These are phyloP conservation scores for Linnemannia schmuckeri DNA, from an alignment of 192 early-diverging fungal genomes.

Conservation along the genomic window DNA sequence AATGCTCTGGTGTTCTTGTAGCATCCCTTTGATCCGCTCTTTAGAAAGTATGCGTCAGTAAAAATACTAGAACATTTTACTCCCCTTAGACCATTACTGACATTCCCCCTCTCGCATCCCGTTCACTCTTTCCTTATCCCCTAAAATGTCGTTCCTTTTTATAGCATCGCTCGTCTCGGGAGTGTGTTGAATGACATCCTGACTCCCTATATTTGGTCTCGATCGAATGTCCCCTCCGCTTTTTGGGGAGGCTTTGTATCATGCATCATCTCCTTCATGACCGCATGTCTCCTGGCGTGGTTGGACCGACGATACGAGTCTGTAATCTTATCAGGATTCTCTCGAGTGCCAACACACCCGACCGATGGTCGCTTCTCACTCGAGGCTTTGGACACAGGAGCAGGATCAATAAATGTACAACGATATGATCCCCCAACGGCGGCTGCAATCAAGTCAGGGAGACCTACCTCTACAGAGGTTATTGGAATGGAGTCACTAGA, in stretches of 20 bases:
- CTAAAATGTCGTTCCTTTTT: neutral
- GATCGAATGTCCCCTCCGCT: conserved; percentile 40
- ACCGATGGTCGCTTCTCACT: conserved; percentile 1
- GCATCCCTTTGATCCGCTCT: neutral
- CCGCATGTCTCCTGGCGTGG: conserved; percentile 53
- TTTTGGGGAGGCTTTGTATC: conserved; percentile 68
- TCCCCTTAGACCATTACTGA: neutral
- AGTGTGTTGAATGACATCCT: conserved; percentile 68
- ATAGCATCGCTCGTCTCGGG: conserved; percentile 61
- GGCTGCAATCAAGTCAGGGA: neutral
- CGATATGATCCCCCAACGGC: conserved; percentile 20
- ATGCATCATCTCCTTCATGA: conserved; percentile 57
- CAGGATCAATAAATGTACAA: neutral
- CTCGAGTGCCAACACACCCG: conserved; percentile 27
- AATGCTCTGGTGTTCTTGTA: neutral
- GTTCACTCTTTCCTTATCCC: neutral
- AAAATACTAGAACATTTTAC: neutral
- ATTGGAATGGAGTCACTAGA: conserved; percentile 26
- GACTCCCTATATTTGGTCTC: conserved; percentile 63
- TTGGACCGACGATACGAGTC: conserved; percentile 53
- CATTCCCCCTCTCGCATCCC: neutral
- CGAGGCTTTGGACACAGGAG: conserved; percentile 4
- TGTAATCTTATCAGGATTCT: conserved; percentile 30
- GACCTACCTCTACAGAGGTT: neutral
- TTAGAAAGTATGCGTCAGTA: neutral